Base-by-base conservation (phyloP, 805 yeast species). In the Priceomyces haplophilus region DNA sequence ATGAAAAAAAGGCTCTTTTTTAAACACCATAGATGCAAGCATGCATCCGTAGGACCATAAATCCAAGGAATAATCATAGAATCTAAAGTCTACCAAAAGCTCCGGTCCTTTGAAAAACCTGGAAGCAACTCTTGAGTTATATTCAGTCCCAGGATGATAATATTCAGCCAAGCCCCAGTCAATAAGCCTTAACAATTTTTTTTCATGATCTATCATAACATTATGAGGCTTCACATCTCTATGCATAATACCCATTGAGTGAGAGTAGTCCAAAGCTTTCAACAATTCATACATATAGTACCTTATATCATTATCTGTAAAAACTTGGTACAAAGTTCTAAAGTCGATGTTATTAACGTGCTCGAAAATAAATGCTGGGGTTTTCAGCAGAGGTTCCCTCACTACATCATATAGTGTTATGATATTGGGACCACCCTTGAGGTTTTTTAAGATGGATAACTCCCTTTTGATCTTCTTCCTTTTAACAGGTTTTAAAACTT, bases 121-220 rank as follows among this genome's bases (percentile, higher is more conserved):
- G 4, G 95, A 85, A 0, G 97, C 96, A 27, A 89, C 97, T 47
- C 97, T 76, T 17, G 88, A 96, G 56, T 89, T 89, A 66, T 87
- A 89, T 52, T 88, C 95, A 38, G 85, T 85, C 4, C 91, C 93
- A 2, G 85, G 83, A 59, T 89, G 96, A 64, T 89, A 89, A 58
- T 86, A 89, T 61, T 89, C 97, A 6, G 96, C 96, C 47, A 89
- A 68, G 12, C 97, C 97, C 97, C 97, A 89, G 67, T 89, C 97
- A 50, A 89, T 89, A 43, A 89, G 76, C 53, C 91, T 76, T 56
- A 89, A 67, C 32, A 71, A 67, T 51, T 75, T 76, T 36, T 59
- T 62, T 19, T 72, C 67, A 47, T 88, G 96, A 64, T 89, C 96
- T 52, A 88, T 88, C 96, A 88, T 88, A 34, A 88, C 88, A 58